A percentile compares a stretch with the other conserved stretches of the same genome.
These are phyloP conservation scores for Penicillium verrucosum DNA, from an alignment of 2,329 filamentous ascomycete species.

Conservation along the genomic window DNA sequence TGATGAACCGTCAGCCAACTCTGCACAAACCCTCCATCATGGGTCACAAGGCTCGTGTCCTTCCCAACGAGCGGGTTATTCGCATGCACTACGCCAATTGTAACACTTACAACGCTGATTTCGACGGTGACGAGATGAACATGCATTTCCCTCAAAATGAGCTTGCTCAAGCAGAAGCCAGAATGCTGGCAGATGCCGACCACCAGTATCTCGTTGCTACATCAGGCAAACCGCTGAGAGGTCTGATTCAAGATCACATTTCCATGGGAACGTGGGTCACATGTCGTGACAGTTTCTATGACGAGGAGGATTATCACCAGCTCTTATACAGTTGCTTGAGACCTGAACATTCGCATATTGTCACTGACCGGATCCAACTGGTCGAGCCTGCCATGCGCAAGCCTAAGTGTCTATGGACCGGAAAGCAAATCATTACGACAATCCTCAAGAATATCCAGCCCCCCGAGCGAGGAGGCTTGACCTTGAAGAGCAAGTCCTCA, in stretches of 20 bases:
- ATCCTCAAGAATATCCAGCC: constrained; percentile 91
- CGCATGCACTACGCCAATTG: constrained; percentile 99
- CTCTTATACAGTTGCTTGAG: constrained; percentile 87
- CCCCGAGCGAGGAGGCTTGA: constrained; percentile 69
- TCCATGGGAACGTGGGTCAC: constrained; percentile 91
- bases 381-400: constrained; percentile 79
- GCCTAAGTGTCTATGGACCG: constrained; percentile 81
- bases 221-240: constrained; percentile 86
- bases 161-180: constrained; percentile 84
- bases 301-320: constrained; percentile 83
- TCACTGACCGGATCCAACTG: constrained; percentile 75
- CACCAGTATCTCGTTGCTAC: constrained; percentile 96
- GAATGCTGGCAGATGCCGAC: constrained; percentile 92
- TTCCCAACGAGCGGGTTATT: constrained; percentile 93
- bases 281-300: constrained; percentile 87
- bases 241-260: constrained; percentile 97
- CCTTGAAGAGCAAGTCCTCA: constrained; percentile 73
- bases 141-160: constrained; percentile 99
- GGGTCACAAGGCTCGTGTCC: constrained; percentile 88
- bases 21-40: constrained; percentile 99
- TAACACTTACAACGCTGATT: constrained; percentile 99
- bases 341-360: constrained; percentile 85
- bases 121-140: constrained; percentile 99
- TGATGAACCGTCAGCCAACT: constrained; percentile 98
- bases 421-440: constrained; percentile 92